Base-by-base conservation (phyloP, 1,139 yeast genomes). In the Yamadazyma songkhlaensis region DNA sequence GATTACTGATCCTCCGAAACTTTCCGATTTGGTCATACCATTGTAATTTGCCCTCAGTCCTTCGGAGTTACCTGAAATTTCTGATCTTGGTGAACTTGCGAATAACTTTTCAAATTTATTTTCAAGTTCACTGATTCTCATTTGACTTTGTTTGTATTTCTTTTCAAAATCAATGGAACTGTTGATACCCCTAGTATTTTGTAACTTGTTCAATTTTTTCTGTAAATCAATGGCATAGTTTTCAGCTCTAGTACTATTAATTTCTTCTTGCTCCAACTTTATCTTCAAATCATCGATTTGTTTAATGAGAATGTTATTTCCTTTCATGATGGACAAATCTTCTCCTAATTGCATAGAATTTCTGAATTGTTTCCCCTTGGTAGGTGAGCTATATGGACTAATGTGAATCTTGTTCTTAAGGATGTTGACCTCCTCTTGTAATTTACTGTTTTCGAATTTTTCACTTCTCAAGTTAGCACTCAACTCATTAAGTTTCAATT, bases 401-500 rank as follows among this genome's bases (percentile, higher is more conserved):
- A 46, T 46, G 30, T 46, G 45, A 8, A 64, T 54, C 37, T 72
- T 57, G 26, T 54, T 72, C 46, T 80, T 84, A 9, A 84, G 57
- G 47, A 81, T 61, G 25, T 72, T 67, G 38, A 82, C 50, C 43
- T 83, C 87, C 36, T 82, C 81, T n/a, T 64, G 59, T 30, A 82
- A 54, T 45, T 75, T 74, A 53, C 58, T 61, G 44, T 77, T 79
- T 44, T 78, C 84, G 35, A 77, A 74, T 36, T 67, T 65, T 45
- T 78, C 81, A 34, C 67, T 72, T 31, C 79, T 66, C 34, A 78
- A 52, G 5, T 62, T 55, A 6, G 81, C 81, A 40, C 70, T 67
- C 29, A 66, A 71, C 42, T 79, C 83, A 43, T 77, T 75, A 29
- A 79, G 55, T 44, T 74, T 74, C 15, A 77, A 54, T 44, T 75